Evolutionary conservation across 208 protist species (phyloP).

Genomic region (Leptomonas pyrrhocoris): DNA sequence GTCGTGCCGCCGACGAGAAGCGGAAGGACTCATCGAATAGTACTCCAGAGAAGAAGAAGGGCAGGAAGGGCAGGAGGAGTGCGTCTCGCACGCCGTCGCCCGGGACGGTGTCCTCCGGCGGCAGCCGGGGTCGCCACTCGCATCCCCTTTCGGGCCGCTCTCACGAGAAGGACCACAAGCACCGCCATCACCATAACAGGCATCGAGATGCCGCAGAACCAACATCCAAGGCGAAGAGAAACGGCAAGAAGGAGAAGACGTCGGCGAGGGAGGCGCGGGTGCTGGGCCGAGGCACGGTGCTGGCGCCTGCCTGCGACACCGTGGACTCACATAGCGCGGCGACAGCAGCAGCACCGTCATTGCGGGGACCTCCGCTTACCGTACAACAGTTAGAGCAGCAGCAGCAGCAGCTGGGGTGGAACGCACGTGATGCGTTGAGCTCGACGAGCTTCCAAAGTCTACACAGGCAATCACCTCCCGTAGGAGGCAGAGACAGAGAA

Average conservation of each 20-base stretch:
- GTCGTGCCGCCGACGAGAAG: not conserved
- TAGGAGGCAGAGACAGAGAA: too few relatives aligned
- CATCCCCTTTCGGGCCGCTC: too few relatives aligned
- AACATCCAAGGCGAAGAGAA: not conserved
- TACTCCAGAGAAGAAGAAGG: not conserved
- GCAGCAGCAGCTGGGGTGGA: not conserved
- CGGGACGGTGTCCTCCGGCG: too few relatives aligned
- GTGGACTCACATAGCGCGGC: too few relatives aligned
- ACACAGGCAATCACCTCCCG: too few relatives aligned
- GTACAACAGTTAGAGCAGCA: not conserved
- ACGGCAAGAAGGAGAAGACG: not conserved
- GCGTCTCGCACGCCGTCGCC: conserved; percentile 3
- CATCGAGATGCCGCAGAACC: not conserved
- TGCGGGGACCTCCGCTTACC: not conserved
- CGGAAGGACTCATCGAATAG: not conserved
- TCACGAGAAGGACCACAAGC: not conserved
- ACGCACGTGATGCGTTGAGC: not conserved
- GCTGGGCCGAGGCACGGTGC: not conserved
- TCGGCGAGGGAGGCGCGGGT: not conserved
- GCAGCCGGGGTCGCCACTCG: too few relatives aligned
- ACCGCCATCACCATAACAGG: not conserved
- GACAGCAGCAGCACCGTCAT: too few relatives aligned
- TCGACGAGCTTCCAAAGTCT: too few relatives aligned
- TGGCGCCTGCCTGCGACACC: not conserved
- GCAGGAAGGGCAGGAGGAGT: not conserved